Evolutionary conservation across 1,284 basidiomycete genomes (phyloP).

Genomic region (Laetiporus sulphureus): DNA sequence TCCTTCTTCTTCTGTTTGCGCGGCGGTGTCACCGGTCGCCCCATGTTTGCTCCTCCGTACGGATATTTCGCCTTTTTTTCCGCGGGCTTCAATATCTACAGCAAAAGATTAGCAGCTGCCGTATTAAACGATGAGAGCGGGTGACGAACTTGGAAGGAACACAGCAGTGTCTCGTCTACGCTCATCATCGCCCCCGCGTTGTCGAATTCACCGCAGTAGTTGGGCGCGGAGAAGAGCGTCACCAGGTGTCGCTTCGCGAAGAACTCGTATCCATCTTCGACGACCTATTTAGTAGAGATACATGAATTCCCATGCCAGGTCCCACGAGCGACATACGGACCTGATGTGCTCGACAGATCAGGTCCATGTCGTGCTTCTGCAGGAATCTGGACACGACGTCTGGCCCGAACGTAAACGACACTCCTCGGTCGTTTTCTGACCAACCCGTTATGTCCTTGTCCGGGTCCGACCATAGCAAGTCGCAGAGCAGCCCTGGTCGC

Average conservation of each 20-base stretch:
- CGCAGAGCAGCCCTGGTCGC: conserved; percentile 80
- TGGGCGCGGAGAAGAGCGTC: conserved; percentile 96
- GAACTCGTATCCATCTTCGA: conserved; percentile 99
- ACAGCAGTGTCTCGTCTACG: conserved; percentile 95
- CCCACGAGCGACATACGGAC: conserved; percentile 34
- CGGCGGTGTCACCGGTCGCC: conserved; percentile 72
- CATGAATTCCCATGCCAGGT: neutral
- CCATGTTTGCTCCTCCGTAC: conserved; percentile 76
- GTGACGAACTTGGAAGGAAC: conserved; percentile 91
- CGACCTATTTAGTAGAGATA: conserved; percentile 55
- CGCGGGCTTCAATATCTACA: conserved; percentile 93
- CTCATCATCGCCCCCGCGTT: conserved; percentile 99
- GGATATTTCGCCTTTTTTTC: conserved; percentile 98
- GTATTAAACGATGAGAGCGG: neutral
- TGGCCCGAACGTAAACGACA: conserved; percentile 97
- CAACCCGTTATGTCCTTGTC: conserved; percentile 99
- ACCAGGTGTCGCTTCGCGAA: conserved; percentile 97
- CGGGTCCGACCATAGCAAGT: conserved; percentile 98
- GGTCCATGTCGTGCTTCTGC: conserved; percentile 99
- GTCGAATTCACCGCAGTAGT: conserved; percentile 98
- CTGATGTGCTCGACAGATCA: conserved; percentile 98
- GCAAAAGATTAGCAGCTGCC: neutral
- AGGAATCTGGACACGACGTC: conserved; percentile 97
- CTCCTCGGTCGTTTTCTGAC: conserved; percentile 99
- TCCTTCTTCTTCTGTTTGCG: conserved; percentile 84